phyloP scores from a whole-genome alignment of 78 protist species.

The Dictyostelium firmibasis region DNA sequence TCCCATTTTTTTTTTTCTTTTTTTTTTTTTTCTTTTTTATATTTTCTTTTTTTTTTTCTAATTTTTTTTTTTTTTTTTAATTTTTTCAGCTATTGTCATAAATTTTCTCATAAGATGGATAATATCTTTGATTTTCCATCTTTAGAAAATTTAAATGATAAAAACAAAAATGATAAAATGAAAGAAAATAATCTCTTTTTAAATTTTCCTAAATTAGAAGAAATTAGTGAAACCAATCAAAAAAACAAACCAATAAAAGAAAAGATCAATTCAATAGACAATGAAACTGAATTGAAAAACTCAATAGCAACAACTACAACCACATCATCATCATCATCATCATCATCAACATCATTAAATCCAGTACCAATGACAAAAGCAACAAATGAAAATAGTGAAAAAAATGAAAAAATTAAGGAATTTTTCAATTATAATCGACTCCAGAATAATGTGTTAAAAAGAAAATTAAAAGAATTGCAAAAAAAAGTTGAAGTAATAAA shows the following conservation, averaged over 20 bases:
- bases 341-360: background rate
- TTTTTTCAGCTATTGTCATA: too few relatives aligned
- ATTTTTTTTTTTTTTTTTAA: too few relatives aligned
- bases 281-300: background rate
- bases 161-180: background rate
- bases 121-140: background rate
- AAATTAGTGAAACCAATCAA: background rate
- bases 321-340: background rate
- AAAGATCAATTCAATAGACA: background rate
- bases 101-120: background rate
- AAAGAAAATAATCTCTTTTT: background rate
- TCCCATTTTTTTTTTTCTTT: too few relatives aligned
- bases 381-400: background rate
- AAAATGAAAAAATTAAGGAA: background rate
- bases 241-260: background rate
- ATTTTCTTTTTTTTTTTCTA: too few relatives aligned
- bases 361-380: too few relatives aligned
- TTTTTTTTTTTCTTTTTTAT: background rate
- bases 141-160: background rate
- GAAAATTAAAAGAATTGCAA: background rate
- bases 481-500: background rate
- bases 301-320: background rate
- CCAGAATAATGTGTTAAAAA: background rate
- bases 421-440: background rate
- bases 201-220: background rate